Percentiles rank a stretch among this genome's conserved stretches.
phyloP scores from a whole-genome alignment of 2,329 filamentous ascomycete species.

The Ophiostoma montium region DNA sequence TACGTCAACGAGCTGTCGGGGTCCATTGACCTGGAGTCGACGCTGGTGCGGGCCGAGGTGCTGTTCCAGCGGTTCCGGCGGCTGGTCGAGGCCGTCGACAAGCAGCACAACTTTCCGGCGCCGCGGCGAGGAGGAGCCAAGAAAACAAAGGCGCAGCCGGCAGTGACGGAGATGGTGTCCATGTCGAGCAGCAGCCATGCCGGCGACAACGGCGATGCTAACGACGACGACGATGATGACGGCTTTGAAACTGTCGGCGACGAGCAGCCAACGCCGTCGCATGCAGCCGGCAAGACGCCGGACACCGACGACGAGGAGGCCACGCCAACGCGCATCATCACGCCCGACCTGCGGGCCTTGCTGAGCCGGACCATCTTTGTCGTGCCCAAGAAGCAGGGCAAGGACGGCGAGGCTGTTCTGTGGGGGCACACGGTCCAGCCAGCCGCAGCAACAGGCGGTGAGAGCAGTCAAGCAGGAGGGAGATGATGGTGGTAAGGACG shows the following conservation, averaged over 20 bases:
- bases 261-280: not conserved
- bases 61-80: constrained; percentile 81
- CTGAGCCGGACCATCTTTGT: constrained; percentile 33
- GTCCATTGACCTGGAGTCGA: constrained; percentile 80
- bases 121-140: constrained; percentile 22
- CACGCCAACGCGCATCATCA: constrained; percentile 33
- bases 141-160: not conserved
- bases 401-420: constrained; percentile 3
- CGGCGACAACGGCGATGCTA: not conserved
- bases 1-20: constrained; percentile 95
- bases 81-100: constrained; percentile 81
- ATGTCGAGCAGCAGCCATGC: constrained; percentile 1
- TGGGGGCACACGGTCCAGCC: constrained; percentile 10
- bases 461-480: not conserved
- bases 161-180: constrained; percentile 7
- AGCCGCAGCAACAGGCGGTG: not conserved
- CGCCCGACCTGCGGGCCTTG: constrained; percentile 40
- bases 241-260: not conserved
- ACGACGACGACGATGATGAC: not conserved
- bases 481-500: too few species aligned
- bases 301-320: not conserved
- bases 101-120: constrained; percentile 70
- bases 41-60: constrained; percentile 73
- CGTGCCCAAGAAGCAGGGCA: constrained; percentile 10
- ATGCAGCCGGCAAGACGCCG: constrained; percentile 8